Evolutionary conservation across 257 asterid species (phyloP), one percentile per base, ranked within the genome.

Genomic region (Solanum megistacrolobum): DNA sequence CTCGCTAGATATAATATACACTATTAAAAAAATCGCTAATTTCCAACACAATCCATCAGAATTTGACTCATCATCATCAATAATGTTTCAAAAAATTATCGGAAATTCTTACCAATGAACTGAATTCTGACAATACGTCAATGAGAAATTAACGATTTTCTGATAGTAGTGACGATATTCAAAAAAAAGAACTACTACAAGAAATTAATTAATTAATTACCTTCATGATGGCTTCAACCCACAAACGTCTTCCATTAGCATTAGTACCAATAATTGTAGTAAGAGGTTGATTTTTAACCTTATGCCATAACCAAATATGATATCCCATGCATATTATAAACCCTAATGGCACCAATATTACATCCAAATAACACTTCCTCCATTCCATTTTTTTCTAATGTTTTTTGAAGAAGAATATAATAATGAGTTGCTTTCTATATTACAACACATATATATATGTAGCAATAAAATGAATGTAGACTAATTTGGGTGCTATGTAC

Each of bases 161-260:
- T 7, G 7, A 31, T 7, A 31, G n/a, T 7, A 31, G 39, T 31
- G 75, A 13, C 3, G 3, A 9, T 29, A 13, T 31, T 66, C 14
- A 43, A 29, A n/a, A 39, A 6, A 0, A n/a, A 75, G 35, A 76
- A 76, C 13, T 58, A 43, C 55, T 46, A 55, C 11, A 58, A 83
- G 48, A 13, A 39, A 13, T 12, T 9, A 27, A 27, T 23, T 21
- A 65, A 12, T 31, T 7, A 55, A 3, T 52, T 91, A 96, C 99
- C 98, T 95, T 94, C 98, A 96, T 95, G 41, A 96, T 96, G 88
- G 98, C 94, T 29, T 94, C 81, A 36, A 95, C 99, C 99, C 98
- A 96, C 36, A 94, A 91, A 13, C 98, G 94, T n/a, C 99, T 96
- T 88, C 95, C 98, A 5, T 60, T 93, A 23, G 98, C 90, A 85